Evolutionary conservation across 768 basidiomycete genomes (phyloP).

Genomic region (Pisolithus sp.): DNA sequence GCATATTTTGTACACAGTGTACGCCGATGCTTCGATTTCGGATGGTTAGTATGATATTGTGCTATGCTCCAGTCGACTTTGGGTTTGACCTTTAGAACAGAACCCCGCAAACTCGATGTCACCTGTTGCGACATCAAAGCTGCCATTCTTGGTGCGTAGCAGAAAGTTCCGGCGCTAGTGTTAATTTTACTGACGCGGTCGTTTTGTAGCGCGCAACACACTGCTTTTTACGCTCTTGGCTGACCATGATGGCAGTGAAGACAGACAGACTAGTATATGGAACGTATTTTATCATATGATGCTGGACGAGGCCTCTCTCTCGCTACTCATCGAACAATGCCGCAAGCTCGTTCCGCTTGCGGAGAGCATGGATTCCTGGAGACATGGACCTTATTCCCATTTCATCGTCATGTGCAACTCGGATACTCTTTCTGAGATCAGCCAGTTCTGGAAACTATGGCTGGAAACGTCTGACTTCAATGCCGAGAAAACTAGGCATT

Average conservation of each 20-base stretch:
- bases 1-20: conserved; percentile 41
- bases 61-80: not conserved
- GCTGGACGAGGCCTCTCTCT: conserved; percentile 17
- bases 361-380: conserved; percentile 17
- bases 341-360: conserved; percentile 15
- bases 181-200: not conserved
- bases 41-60: not conserved
- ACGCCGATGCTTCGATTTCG: not conserved
- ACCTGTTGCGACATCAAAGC: conserved; percentile 26
- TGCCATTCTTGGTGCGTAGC: conserved; percentile 23
- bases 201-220: conserved; percentile 22
- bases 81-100: conserved; percentile 5
- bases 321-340: conserved; percentile 24
- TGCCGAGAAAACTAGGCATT: conserved; percentile 5
- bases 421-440: conserved; percentile 19
- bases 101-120: conserved; percentile 19
- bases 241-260: conserved; percentile 12
- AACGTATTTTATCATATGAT: conserved; percentile 27
- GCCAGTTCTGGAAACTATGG: conserved; percentile 18
- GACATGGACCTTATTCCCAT: conserved; percentile 19
- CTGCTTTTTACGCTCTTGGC: conserved; percentile 23
- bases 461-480: conserved; percentile 9
- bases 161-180: not conserved
- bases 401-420: conserved; percentile 19
- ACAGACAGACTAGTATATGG: conserved; percentile 18